Evolutionary conservation across 169 alveolate genomes (phyloP).

Genomic region (Plasmodium billcollinsi): DNA sequence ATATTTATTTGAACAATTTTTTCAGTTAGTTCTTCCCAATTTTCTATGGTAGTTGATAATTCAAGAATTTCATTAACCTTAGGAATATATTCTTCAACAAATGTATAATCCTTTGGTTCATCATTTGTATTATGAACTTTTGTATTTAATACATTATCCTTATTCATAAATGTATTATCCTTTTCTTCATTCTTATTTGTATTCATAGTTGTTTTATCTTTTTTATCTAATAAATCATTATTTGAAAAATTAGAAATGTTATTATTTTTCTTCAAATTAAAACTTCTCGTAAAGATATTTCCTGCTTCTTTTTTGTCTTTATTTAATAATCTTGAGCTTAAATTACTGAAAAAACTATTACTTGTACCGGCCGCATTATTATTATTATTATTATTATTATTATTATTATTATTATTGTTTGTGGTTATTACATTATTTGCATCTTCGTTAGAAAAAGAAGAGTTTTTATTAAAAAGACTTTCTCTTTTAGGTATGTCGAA

Average conservation of each 20-base stretch:
- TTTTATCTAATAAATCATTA: conserved; percentile 5
- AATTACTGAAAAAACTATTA: conserved; percentile 13
- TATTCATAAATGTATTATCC: neutral
- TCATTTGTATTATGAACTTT: neutral
- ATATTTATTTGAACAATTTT: conserved; percentile 58
- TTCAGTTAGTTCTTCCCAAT: conserved; percentile 53
- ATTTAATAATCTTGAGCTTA: conserved; percentile 17
- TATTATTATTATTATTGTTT: neutral
- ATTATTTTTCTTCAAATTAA: conserved; percentile 20
- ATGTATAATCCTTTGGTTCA: conserved; percentile 15
- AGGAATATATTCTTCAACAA: conserved; percentile 59
- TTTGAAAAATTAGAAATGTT: neutral
- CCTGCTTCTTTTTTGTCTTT: conserved; percentile 26
- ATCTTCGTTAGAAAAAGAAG: conserved; percentile 13
- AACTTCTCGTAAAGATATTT: conserved; percentile 19
- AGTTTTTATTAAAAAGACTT: too few relatives aligned
- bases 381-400: neutral
- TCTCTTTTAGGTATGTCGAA: conserved; percentile 42
- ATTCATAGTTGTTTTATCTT: neutral
- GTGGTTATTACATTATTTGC: neutral
- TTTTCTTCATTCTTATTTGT: neutral
- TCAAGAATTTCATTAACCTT: conserved; percentile 53
- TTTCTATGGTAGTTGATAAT: conserved; percentile 35
- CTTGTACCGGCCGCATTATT: neutral
- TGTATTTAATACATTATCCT: too few relatives aligned